Conservation (phyloP, 192 early-diverging fungal genomes). For the Coemansia sp. region DNA sequence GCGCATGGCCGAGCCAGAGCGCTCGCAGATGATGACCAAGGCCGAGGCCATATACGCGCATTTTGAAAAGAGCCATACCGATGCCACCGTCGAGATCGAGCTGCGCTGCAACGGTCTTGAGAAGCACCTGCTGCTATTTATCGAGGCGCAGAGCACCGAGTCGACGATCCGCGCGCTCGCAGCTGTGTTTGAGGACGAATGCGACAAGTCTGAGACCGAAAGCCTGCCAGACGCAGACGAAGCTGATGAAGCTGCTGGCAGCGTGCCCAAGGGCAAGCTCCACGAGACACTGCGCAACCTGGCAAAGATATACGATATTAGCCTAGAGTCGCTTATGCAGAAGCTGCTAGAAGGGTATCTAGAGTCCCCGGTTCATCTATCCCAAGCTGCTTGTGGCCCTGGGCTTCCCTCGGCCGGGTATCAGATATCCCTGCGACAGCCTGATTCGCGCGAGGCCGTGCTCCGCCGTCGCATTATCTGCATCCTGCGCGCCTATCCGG, state of each 20-base stretch:
- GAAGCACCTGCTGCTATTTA: slow-evolving; percentile 26
- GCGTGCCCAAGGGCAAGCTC: slow-evolving; percentile 3
- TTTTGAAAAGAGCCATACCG: slow-evolving; percentile 36
- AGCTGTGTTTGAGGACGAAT: slow-evolving; percentile 36
- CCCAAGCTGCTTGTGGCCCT: slow-evolving; percentile 7
- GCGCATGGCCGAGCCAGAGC: slow-evolving; percentile 38
- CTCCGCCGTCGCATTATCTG: slow-evolving; percentile 56
- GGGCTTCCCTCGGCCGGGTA: slow-evolving; percentile 42
- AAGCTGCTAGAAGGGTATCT: slow-evolving; percentile 36
- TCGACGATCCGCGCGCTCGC: slow-evolving; percentile 19
- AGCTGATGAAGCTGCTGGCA: not conserved
- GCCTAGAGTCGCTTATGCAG: slow-evolving; percentile 23
- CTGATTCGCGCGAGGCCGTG: slow-evolving; percentile 35
- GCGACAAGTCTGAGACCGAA: not conserved
- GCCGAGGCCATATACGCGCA: slow-evolving; percentile 40
- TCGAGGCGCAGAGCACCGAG: slow-evolving; percentile 14
- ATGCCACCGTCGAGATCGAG: slow-evolving; percentile 23
- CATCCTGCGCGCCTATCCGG: slow-evolving; percentile 45
- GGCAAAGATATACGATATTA: slow-evolving; percentile 37
- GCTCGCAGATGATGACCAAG: slow-evolving; percentile 23
- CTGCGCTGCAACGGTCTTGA: slow-evolving; percentile 33
- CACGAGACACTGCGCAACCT: slow-evolving; percentile 30
- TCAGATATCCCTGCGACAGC: slow-evolving; percentile 20
- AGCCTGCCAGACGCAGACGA: not conserved
- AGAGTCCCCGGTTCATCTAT: slow-evolving; percentile 15